These are phyloP conservation scores for Aspergillus hancockii DNA, from an alignment of 495 filamentous ascomycete genomes.

Conservation along the genomic window DNA sequence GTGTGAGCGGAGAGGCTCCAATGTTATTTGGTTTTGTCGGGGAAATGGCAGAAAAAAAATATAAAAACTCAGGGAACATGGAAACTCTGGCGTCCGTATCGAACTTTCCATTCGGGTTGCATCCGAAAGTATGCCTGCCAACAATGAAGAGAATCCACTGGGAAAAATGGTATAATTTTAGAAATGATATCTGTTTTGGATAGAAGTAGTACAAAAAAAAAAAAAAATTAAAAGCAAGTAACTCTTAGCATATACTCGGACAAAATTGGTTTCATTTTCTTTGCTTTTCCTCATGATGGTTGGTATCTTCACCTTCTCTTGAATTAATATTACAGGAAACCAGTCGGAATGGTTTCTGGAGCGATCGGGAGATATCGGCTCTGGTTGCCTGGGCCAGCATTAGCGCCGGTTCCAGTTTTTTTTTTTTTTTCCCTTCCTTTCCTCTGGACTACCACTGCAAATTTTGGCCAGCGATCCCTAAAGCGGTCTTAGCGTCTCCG, in stretches of 20 bases:
- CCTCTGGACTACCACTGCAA: slow-evolving; percentile 15
- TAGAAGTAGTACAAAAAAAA: not conserved
- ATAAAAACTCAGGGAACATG: not conserved
- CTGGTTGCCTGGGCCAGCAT: slow-evolving; percentile 29
- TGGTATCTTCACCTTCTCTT: not conserved
- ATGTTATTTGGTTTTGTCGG: slow-evolving; percentile 17
- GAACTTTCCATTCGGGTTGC: slow-evolving; percentile 6
- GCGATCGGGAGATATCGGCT: slow-evolving; percentile 50
- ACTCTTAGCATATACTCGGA: not conserved
- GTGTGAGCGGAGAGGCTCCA: slow-evolving; percentile 17
- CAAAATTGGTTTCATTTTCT: not conserved
- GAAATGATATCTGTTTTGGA: not conserved
- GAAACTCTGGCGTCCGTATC: slow-evolving; percentile 3
- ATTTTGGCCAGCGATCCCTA: slow-evolving; percentile 15
- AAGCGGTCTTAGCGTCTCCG: slow-evolving; percentile 33
- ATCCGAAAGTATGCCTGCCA: not conserved
- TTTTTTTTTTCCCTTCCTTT: slow-evolving; percentile 16
- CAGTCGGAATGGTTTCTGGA: slow-evolving; percentile 26
- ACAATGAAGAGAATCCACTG: not conserved
- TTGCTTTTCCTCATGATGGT: not conserved
- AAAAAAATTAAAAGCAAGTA: not conserved
- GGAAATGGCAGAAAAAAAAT: slow-evolving; percentile 5
- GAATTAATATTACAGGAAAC: not conserved
- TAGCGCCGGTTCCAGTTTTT: slow-evolving; percentile 29
- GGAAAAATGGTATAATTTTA: not conserved